Evolutionary conservation across 495 filamentous ascomycete genomes (phyloP).

Genomic region (Penicillium mononematosum): DNA sequence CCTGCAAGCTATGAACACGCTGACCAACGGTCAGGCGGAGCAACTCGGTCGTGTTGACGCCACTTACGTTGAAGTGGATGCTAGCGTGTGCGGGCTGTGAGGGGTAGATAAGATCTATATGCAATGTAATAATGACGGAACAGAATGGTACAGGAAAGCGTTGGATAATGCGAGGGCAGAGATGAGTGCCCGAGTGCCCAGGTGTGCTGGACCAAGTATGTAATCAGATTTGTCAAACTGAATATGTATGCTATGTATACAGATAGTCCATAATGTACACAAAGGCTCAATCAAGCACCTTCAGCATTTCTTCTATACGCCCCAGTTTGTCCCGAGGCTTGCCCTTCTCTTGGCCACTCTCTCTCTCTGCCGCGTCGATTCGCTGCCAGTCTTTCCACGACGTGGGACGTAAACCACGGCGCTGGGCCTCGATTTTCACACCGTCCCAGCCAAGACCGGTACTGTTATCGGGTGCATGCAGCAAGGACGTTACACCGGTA

Average conservation of each 20-base stretch:
- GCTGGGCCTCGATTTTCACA: slow-evolving; percentile 55
- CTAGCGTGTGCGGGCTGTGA: slow-evolving; percentile 40
- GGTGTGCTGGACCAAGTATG: not conserved
- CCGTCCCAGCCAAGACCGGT: slow-evolving; percentile 73
- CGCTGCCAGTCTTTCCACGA: slow-evolving; percentile 82
- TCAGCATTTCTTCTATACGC: slow-evolving; percentile 75
- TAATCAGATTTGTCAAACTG: slow-evolving; percentile 14
- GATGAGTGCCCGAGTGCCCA: too few species aligned
- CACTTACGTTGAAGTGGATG: slow-evolving; percentile 42
- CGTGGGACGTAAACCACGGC: slow-evolving; percentile 48
- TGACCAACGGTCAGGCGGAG: slow-evolving; percentile 59
- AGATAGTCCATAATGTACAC: slow-evolving; percentile 13
- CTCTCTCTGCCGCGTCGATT: slow-evolving; percentile 77
- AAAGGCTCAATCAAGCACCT: slow-evolving; percentile 39
- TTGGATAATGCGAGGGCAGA: not conserved
- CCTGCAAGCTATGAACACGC: slow-evolving; percentile 59
- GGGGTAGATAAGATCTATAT: not conserved
- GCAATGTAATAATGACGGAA: not conserved
- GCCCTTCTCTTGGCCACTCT: slow-evolving; percentile 60
- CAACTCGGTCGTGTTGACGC: slow-evolving; percentile 57
- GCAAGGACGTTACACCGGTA: slow-evolving; percentile 40
- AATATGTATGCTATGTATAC: not conserved
- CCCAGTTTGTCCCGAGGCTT: slow-evolving; percentile 87
- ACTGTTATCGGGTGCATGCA: slow-evolving; percentile 41
- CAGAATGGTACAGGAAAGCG: not conserved